Conservation (phyloP, 1,284 basidiomycete species). For the Ceratobasidium sp. region DNA sequence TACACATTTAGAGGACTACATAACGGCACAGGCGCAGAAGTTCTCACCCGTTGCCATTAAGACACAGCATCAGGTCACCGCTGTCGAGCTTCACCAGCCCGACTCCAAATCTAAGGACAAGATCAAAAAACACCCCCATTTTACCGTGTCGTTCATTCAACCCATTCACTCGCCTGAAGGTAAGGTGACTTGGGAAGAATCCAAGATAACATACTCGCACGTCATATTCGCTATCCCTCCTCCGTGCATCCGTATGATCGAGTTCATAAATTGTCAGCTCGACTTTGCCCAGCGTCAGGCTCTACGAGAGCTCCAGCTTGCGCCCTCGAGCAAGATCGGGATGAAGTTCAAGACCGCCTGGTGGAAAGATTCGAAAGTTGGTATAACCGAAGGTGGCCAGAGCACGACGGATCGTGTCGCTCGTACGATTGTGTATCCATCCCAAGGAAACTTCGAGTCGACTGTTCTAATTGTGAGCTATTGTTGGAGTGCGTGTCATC, state of each 20-base stretch:
- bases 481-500: neutral
- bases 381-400: conserved; percentile 3
- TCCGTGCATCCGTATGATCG: conserved; percentile 49
- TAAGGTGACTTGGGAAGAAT: conserved; percentile 22
- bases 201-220: conserved; percentile 46
- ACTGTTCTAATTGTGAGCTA: conserved; percentile 16
- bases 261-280: conserved; percentile 48
- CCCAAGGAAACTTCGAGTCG: neutral
- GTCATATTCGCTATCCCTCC: conserved; percentile 53
- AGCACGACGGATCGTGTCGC: conserved; percentile 50
- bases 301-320: conserved; percentile 50
- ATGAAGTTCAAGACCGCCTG: conserved; percentile 56
- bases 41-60: neutral
- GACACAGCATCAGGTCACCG: conserved; percentile 29
- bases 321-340: conserved; percentile 52
- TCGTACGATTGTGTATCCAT: conserved; percentile 18
- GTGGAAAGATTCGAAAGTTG: conserved; percentile 50
- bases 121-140: too few species aligned
- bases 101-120: conserved; percentile 46
- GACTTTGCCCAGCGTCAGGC: conserved; percentile 48
- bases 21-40: conserved; percentile 22
- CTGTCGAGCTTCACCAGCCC: conserved; percentile 48
- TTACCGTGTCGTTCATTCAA: too few species aligned
- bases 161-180: neutral
- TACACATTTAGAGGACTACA: conserved; percentile 50